phyloP scores from a whole-genome alignment of 108 stramenopile genomes.

The Asterionellopsis glacialis region DNA sequence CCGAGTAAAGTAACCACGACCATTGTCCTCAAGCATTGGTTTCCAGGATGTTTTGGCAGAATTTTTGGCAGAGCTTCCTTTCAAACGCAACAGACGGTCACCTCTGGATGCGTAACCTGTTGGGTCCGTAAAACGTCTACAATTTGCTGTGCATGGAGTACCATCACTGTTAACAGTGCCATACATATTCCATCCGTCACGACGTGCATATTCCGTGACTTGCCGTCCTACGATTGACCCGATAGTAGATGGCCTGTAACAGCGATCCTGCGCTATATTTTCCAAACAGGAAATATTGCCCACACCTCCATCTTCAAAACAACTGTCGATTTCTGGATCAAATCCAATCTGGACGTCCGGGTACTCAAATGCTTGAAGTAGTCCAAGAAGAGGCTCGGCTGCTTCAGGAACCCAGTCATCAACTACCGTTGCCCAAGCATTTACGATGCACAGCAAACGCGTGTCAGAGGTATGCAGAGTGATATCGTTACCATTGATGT shows the following conservation, averaged over 20 bases:
- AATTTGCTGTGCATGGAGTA: conserved; percentile 8
- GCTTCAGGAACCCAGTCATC: conserved; percentile 4
- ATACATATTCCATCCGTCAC: conserved; percentile 18
- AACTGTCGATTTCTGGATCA: background rate
- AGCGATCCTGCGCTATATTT: background rate
- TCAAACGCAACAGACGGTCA: background rate
- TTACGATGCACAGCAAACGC: conserved; percentile 1
- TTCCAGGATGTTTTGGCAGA: conserved; percentile 5
- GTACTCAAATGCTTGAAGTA: background rate
- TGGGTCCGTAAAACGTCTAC: conserved; percentile 7
- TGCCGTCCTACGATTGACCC: conserved; percentile 6
- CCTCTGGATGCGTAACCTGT: conserved; percentile 13
- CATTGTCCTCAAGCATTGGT: conserved; percentile 23
- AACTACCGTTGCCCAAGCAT: conserved; percentile 11
- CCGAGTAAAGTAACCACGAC: conserved; percentile 9
- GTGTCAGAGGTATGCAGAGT: background rate
- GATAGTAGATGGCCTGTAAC: conserved; percentile 4
- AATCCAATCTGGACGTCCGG: background rate
- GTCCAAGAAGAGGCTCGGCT: background rate
- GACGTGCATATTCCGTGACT: conserved; percentile 14
- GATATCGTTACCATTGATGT: background rate
- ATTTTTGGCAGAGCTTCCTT: no score
- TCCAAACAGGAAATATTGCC: conserved; percentile 5
- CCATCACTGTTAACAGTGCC: conserved; percentile 11
- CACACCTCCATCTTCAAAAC: no score